Base-by-base conservation (phyloP, 2,329 filamentous ascomycete species). In the Sphaerulina musiva region DNA sequence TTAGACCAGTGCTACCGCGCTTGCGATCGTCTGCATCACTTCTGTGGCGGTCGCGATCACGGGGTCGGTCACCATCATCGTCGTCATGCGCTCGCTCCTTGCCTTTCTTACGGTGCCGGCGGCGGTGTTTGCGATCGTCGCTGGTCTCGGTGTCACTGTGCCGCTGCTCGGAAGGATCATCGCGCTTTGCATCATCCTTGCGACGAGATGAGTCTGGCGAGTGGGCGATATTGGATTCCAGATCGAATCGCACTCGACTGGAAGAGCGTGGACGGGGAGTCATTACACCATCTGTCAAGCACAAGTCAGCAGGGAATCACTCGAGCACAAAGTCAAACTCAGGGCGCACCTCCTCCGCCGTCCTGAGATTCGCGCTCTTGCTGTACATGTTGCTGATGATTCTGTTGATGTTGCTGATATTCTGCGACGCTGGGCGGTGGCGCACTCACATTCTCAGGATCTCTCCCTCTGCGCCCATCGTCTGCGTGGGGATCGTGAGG, bases 391-490 rank as follows among this genome's bases (percentile, higher is more conserved):
- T 49, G 47, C 39, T 43, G 32, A 51, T 43, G 32, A 51, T 46
- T 38, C 45, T 46, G 41, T 34, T 44, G 48, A 41, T 36, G 34
- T 46, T 53, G 48, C 44, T 50, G 53, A 53, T 47, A 49, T 48
- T 53, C 49, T 49, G 56, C 46, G 55, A 49, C 51, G 55, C 38
- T 51, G 26, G 49, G 53, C 50, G 52, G 59, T 53, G 62, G 61
- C 58, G 59, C 65, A 78, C 76, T 78, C 75, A 78, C 76, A 76
- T 78, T 74, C 67, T 63, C 70, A 65, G 59, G 70, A 53, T 64
- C 58, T 59, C 59, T 59, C 51, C 62, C 62, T 63, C 62, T 59
- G 48, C 64, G 55, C 41, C 59, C 53, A 29, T 58, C 60, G 34
- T 64, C 60, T 54, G 53, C 46, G 29, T 45, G 47, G 54, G 51